phyloP scores from a whole-genome alignment of 2,329 filamentous ascomycete genomes.

The Lasiodiplodia gonubiensis region DNA sequence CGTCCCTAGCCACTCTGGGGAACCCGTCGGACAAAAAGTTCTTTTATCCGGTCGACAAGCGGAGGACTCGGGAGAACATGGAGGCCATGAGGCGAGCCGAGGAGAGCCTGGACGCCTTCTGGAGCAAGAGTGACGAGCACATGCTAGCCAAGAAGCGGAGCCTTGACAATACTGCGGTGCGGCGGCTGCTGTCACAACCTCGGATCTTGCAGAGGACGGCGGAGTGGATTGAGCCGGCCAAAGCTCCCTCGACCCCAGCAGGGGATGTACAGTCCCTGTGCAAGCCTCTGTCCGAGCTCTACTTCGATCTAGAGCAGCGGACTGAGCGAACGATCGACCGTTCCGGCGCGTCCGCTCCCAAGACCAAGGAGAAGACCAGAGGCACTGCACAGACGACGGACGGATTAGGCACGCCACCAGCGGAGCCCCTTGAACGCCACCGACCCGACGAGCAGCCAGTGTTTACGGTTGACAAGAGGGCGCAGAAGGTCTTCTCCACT shows the following conservation, averaged over 20 bases:
- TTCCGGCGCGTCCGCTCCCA: constrained; percentile 31
- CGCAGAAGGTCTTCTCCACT: constrained; percentile 51
- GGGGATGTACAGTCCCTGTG: not conserved
- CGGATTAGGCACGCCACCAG: not conserved
- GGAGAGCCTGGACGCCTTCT: constrained; percentile 55
- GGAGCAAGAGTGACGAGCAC: constrained; percentile 45
- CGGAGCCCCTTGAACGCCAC: constrained; percentile 11
- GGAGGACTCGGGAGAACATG: constrained; percentile 53
- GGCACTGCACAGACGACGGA: constrained; percentile 27
- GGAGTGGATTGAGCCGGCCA: constrained; percentile 52
- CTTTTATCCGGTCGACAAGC: constrained; percentile 56
- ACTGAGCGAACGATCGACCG: constrained; percentile 29
- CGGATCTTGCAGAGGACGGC: constrained; percentile 56
- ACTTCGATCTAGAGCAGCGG: constrained; percentile 34
- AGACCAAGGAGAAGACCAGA: constrained; percentile 37
- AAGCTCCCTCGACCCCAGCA: constrained; percentile 1
- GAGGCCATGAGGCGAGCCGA: constrained; percentile 56
- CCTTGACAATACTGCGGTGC: constrained; percentile 28
- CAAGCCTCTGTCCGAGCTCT: constrained; percentile 36
- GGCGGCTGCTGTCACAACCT: constrained; percentile 36
- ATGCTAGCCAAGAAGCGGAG: constrained; percentile 17
- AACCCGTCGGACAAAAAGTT: constrained; percentile 51
- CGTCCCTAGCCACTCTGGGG: constrained; percentile 34
- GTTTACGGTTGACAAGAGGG: constrained; percentile 45
- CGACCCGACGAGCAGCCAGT: constrained; percentile 25